phyloP scores from a whole-genome alignment of 345 rosid genomes.

The Trapa bicornis region DNA sequence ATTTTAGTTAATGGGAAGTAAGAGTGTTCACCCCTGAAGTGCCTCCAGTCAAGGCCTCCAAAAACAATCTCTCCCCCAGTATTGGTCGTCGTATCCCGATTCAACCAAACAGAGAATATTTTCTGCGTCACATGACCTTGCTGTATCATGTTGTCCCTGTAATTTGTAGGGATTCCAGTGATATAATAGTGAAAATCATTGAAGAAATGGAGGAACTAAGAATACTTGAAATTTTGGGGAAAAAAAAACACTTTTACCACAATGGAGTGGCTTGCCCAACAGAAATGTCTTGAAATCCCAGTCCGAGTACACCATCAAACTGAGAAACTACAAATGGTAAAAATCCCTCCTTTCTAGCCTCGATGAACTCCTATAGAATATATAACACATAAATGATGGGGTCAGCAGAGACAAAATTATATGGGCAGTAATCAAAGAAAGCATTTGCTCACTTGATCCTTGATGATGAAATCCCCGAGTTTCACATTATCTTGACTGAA shows the following conservation, averaged over 20 bases:
- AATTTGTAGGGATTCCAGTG: neutral
- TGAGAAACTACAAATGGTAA: constrained; percentile 26
- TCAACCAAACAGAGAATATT: constrained; percentile 47
- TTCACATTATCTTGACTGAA: constrained; percentile 41
- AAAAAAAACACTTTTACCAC: constrained; percentile 25
- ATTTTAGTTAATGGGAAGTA: constrained; percentile 27
- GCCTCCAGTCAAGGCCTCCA: constrained; percentile 56
- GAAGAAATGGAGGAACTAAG: neutral
- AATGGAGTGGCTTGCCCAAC: constrained; percentile 34
- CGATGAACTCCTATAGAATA: constrained; percentile 36
- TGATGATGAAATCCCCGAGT: constrained; percentile 29
- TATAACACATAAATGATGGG: neutral
- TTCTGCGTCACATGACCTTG: constrained; percentile 37
- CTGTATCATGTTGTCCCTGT: constrained; percentile 40
- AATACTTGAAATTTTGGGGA: neutral
- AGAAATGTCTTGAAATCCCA: constrained; percentile 27
- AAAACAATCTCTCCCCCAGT: constrained; percentile 46
- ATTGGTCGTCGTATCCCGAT: constrained; percentile 23
- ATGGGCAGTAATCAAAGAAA: constrained; percentile 6
- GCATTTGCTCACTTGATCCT: constrained; percentile 30
- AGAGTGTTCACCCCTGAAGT: constrained; percentile 40
- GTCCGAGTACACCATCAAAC: constrained; percentile 47
- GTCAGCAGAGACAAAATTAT: neutral
- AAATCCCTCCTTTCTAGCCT: constrained; percentile 35
- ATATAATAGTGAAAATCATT: neutral